A percentile compares a stretch with the other conserved stretches of the same genome.
phyloP scores from a whole-genome alignment of 2,329 filamentous ascomycete species.

The Thyridium curvatum region DNA sequence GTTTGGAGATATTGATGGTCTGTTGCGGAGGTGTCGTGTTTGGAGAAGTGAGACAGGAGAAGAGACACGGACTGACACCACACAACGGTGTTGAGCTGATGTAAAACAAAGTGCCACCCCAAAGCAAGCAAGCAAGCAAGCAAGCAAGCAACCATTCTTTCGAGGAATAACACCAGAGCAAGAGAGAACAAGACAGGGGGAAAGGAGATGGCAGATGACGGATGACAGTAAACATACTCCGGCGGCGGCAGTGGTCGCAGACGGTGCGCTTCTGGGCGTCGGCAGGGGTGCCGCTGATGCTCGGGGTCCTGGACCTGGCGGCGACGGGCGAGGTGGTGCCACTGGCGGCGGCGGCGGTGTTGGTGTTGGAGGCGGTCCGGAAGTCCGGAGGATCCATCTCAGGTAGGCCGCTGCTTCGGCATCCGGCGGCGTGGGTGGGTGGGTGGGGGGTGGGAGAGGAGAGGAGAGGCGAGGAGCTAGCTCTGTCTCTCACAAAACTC shows the following conservation, averaged over 20 bases:
- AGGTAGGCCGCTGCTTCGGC: too few relatives aligned
- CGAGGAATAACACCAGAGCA: slow-evolving; percentile 3
- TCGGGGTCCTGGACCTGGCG: background rate
- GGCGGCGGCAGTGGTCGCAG: slow-evolving; percentile 37
- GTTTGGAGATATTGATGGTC: too few relatives aligned
- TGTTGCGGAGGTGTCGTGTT: too few relatives aligned
- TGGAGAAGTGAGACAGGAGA: too few relatives aligned
- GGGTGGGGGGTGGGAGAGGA: too few relatives aligned
- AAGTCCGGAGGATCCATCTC: background rate
- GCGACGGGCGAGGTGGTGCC: slow-evolving; percentile 8
- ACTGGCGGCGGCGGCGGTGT: slow-evolving; percentile 12
- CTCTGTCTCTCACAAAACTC: too few relatives aligned
- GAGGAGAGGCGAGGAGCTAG: too few relatives aligned
- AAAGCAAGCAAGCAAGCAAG: too few relatives aligned
- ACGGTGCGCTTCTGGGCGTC: slow-evolving; percentile 26
- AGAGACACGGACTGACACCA: slow-evolving; percentile 6
- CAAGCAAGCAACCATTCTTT: too few relatives aligned
- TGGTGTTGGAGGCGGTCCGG: slow-evolving; percentile 7
- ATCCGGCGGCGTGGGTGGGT: too few relatives aligned
- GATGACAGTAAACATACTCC: slow-evolving; percentile 24
- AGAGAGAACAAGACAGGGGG: slow-evolving; percentile 1
- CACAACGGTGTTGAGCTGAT: too few relatives aligned
- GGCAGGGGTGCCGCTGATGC: background rate
- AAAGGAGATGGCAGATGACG: slow-evolving; percentile 6
- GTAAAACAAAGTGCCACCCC: too few relatives aligned